phyloP scores from a whole-genome alignment of 2,329 filamentous ascomycete species.

The Aspergillus pseudotamarii region DNA sequence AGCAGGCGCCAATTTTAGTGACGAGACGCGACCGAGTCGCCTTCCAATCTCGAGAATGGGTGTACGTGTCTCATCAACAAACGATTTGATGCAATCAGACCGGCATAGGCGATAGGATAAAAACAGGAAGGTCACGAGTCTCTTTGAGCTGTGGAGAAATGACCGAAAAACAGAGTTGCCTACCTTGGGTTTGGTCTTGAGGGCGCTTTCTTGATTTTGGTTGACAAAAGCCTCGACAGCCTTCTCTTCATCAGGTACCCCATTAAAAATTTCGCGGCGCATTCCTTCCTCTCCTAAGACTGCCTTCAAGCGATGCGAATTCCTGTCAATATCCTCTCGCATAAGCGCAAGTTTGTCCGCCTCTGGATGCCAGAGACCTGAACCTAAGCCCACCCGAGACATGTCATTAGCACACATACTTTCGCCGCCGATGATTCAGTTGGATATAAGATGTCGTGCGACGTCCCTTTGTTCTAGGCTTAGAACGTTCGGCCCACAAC shows the following conservation, averaged over 20 bases:
- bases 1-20: not conserved
- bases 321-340: slow-evolving; percentile 73
- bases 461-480: not conserved
- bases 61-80: not conserved
- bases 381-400: slow-evolving; percentile 53
- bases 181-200: slow-evolving; percentile 87
- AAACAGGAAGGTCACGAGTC: not conserved
- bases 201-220: slow-evolving; percentile 70
- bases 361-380: slow-evolving; percentile 81
- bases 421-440: not conserved
- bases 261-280: slow-evolving; percentile 66
- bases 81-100: not conserved
- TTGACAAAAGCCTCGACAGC: slow-evolving; percentile 70
- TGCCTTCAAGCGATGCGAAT: slow-evolving; percentile 69
- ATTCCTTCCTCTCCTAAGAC: slow-evolving; percentile 65
- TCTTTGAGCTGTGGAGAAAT: not conserved
- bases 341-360: slow-evolving; percentile 66
- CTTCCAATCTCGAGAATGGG: not conserved
- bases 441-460: not conserved
- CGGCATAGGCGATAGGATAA: not conserved
- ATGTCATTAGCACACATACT: slow-evolving; percentile 12
- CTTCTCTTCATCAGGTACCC: slow-evolving; percentile 57
- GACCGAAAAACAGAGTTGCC: slow-evolving; percentile 29
- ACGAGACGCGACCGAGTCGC: slow-evolving; percentile 5
- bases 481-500: not conserved